Evolutionary conservation across 2,329 filamentous ascomycete species (phyloP).

Genomic region (Colletotrichum cuscutae): DNA sequence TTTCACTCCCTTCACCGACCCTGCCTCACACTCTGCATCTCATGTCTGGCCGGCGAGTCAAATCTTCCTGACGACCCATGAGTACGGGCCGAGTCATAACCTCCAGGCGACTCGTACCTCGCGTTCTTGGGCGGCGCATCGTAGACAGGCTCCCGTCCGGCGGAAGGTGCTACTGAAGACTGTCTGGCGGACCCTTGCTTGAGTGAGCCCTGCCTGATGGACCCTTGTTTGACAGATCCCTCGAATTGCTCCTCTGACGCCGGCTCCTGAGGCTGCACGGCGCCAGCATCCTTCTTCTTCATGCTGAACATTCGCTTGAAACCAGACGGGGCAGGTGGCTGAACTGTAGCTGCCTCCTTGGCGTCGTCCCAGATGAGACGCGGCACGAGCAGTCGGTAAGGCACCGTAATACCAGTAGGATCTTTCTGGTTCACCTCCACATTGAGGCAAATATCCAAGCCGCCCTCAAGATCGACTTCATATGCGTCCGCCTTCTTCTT

Average conservation of each 20-base stretch:
- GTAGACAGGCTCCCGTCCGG: slow-evolving; percentile 29
- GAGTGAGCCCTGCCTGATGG: neutral
- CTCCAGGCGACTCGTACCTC: slow-evolving; percentile 24
- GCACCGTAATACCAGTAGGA: slow-evolving; percentile 86
- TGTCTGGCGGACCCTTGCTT: neutral
- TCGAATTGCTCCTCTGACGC: slow-evolving; percentile 24
- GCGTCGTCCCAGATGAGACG: slow-evolving; percentile 70
- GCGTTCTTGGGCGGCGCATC: slow-evolving; percentile 16
- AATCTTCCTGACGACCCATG: slow-evolving; percentile 19
- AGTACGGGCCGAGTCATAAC: slow-evolving; percentile 20
- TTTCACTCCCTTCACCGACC: slow-evolving; percentile 10
- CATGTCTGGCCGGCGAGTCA: slow-evolving; percentile 23
- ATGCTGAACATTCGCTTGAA: slow-evolving; percentile 60
- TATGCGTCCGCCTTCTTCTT: slow-evolving; percentile 63
- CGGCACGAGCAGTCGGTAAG: slow-evolving; percentile 89
- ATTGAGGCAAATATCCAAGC: slow-evolving; percentile 88
- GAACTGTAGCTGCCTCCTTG: slow-evolving; percentile 35
- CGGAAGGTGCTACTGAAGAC: slow-evolving; percentile 14
- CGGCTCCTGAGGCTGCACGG: slow-evolving; percentile 6
- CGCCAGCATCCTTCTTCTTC: slow-evolving; percentile 42
- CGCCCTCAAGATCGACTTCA: slow-evolving; percentile 81
- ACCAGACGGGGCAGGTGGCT: slow-evolving; percentile 44
- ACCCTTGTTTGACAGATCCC: neutral
- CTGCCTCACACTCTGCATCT: slow-evolving; percentile 11
- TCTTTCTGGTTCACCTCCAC: slow-evolving; percentile 89